These are phyloP conservation scores for Alternaria hordeiaustralica DNA, from an alignment of 2,329 filamentous ascomycete species.

Conservation along the genomic window DNA sequence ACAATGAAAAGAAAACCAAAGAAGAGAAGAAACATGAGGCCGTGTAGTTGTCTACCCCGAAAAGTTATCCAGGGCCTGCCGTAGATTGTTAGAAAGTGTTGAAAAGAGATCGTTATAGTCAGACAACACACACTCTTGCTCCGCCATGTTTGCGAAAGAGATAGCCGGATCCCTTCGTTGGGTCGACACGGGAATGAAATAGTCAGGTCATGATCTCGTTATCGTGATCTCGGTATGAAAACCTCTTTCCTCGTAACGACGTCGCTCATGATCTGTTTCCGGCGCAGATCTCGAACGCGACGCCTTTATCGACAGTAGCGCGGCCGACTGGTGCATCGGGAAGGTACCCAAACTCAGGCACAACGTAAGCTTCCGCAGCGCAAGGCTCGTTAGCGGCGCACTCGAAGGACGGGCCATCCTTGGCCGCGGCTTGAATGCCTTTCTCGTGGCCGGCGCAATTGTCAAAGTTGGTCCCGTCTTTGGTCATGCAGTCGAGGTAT, in stretches of 20 bases:
- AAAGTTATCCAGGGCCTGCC: background rate
- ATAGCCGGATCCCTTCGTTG: background rate
- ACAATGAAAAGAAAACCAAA: background rate
- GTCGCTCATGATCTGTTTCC: background rate
- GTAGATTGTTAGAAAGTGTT: background rate
- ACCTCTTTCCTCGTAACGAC: background rate
- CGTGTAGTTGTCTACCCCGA: background rate
- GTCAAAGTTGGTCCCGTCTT: constrained; percentile 10
- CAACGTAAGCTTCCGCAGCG: constrained; percentile 15
- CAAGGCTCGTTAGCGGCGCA: constrained; percentile 15
- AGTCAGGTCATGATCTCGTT: background rate
- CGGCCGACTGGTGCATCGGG: constrained; percentile 18
- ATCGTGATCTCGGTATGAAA: background rate
- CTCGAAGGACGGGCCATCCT: constrained; percentile 2
- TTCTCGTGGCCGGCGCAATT: constrained; percentile 18
- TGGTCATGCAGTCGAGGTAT: constrained; percentile 21
- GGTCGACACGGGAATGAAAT: background rate
- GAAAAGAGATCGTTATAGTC: background rate
- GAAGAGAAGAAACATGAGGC: background rate
- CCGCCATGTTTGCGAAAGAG: background rate
- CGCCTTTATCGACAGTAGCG: constrained; percentile 10
- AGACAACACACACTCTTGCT: background rate
- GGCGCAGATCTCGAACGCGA: constrained; percentile 24
- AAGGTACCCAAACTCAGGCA: constrained; percentile 16
- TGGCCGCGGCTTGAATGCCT: constrained; percentile 20